phyloP scores from a whole-genome alignment of 306 rosid genomes.

The Aeschynomene evenia region DNA sequence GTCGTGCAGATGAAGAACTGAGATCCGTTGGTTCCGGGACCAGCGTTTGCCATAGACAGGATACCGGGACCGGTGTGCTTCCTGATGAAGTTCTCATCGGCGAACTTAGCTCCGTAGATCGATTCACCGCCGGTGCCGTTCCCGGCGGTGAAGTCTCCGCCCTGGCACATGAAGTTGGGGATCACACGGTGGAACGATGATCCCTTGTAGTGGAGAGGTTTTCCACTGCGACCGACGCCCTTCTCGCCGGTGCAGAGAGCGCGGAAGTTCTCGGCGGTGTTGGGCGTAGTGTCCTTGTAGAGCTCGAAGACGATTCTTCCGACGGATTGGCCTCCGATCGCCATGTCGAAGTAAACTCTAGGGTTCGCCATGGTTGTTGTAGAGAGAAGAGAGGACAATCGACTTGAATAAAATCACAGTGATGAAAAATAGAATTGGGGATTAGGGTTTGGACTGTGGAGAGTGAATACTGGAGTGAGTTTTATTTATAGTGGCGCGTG shows the following conservation, averaged over 20 bases:
- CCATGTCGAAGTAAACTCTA: constrained; percentile 76
- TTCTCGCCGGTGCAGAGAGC: constrained; percentile 99
- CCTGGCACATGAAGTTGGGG: constrained; percentile 95
- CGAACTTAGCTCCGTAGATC: constrained; percentile 86
- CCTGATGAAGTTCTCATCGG: constrained; percentile 86
- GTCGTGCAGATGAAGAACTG: constrained; percentile 88
- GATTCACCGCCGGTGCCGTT: constrained; percentile 97
- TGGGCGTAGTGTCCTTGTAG: constrained; percentile 63
- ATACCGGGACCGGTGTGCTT: constrained; percentile 93
- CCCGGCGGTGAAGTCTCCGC: constrained; percentile 93
- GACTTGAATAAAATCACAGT: too few relatives aligned
- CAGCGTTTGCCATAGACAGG: constrained; percentile 90
- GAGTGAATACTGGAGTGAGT: not conserved
- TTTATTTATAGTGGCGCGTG: constrained; percentile 38
- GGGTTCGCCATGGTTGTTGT: constrained; percentile 55
- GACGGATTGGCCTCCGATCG: constrained; percentile 58
- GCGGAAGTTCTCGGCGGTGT: constrained; percentile 92
- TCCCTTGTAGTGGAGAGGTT: constrained; percentile 86
- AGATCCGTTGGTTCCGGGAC: constrained; percentile 92
- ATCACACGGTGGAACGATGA: constrained; percentile 92
- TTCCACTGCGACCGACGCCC: constrained; percentile 69
- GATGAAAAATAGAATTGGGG: not conserved
- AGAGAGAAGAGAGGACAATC: not conserved
- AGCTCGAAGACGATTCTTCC: constrained; percentile 87
- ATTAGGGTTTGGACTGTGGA: constrained; percentile 2